These are phyloP conservation scores for Monosporozyma yasuniensis DNA, from an alignment of 805 yeast genomes.

Conservation along the genomic window DNA sequence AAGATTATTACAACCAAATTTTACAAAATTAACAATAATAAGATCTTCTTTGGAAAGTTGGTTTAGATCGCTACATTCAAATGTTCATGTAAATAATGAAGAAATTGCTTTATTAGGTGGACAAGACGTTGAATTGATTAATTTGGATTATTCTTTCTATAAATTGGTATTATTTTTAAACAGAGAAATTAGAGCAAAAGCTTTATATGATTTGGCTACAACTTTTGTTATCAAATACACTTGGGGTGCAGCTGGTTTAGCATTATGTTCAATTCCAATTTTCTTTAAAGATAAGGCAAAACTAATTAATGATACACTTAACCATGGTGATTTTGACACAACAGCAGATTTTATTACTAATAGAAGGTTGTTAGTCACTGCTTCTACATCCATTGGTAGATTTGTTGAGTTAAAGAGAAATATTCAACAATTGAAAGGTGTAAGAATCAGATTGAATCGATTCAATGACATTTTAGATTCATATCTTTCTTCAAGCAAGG, in stretches of 20 bases:
- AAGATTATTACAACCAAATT: constrained; percentile 78
- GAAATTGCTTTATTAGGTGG: constrained; percentile 84
- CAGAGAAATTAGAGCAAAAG: constrained; percentile 64
- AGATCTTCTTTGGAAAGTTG: constrained; percentile 78
- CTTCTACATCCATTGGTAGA: constrained; percentile 82
- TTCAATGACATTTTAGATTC: constrained; percentile 56
- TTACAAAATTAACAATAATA: constrained; percentile 68
- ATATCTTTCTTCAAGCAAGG: constrained; percentile 14
- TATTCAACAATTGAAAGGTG: constrained; percentile 75
- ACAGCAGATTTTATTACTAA: constrained; percentile 86
- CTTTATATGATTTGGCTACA: constrained; percentile 76
- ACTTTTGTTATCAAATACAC: constrained; percentile 83
- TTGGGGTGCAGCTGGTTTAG: constrained; percentile 93
- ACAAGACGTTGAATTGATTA: constrained; percentile 66
- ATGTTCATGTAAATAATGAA: constrained; percentile 68
- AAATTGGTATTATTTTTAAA: constrained; percentile 69
- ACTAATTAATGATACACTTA: constrained; percentile 9
- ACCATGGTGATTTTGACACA: constrained; percentile 25
- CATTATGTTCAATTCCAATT: constrained; percentile 81
- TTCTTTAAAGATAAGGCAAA: constrained; percentile 42
- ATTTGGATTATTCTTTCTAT: constrained; percentile 72
- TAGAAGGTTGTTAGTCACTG: constrained; percentile 71
- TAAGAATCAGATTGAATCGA: constrained; percentile 62
- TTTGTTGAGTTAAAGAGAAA: constrained; percentile 78
- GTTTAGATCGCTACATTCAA: constrained; percentile 73